These are phyloP conservation scores for Carpinus fangiana DNA, from an alignment of 306 rosid genomes.

Conservation along the genomic window DNA sequence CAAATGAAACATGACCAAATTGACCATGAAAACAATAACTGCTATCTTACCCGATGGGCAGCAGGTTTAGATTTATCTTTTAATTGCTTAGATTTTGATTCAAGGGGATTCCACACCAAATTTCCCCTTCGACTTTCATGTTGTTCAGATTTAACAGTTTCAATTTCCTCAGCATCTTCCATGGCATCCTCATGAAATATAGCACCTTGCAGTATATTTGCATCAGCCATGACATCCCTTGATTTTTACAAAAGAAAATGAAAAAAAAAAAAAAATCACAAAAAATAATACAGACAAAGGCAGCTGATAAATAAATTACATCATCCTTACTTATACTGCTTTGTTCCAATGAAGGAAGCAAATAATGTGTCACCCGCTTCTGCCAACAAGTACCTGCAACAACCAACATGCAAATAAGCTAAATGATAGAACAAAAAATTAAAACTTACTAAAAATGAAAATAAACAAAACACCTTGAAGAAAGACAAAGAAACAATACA, in stretches of 20 bases:
- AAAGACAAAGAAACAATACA: background rate
- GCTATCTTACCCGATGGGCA: conserved; percentile 74
- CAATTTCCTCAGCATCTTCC: conserved; percentile 50
- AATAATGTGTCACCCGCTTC: conserved; percentile 96
- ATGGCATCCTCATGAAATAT: conserved; percentile 86
- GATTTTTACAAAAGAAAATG: conserved; percentile 26
- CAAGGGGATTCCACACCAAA: conserved; percentile 69
- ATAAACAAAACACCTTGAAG: conserved; percentile 6
- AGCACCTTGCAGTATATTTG: conserved; percentile 95
- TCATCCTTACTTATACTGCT: conserved; percentile 84
- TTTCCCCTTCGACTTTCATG: conserved; percentile 55
- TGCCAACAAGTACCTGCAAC: conserved; percentile 82
- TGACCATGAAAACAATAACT: conserved; percentile 5
- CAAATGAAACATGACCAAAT: background rate
- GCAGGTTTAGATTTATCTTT: conserved; percentile 77
- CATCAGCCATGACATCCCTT: conserved; percentile 96
- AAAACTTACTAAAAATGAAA: conserved; percentile 9
- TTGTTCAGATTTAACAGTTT: conserved; percentile 37
- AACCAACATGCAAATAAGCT: conserved; percentile 31
- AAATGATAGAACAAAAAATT: conserved; percentile 5
- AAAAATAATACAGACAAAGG: conserved; percentile 22
- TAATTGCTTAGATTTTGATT: conserved; percentile 60
- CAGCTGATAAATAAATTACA: conserved; percentile 20
- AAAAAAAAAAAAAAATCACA: conserved; percentile 12
- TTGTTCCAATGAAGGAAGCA: conserved; percentile 96